phyloP scores from a whole-genome alignment of 345 rosid genomes.

The Gossypium arboreum region DNA sequence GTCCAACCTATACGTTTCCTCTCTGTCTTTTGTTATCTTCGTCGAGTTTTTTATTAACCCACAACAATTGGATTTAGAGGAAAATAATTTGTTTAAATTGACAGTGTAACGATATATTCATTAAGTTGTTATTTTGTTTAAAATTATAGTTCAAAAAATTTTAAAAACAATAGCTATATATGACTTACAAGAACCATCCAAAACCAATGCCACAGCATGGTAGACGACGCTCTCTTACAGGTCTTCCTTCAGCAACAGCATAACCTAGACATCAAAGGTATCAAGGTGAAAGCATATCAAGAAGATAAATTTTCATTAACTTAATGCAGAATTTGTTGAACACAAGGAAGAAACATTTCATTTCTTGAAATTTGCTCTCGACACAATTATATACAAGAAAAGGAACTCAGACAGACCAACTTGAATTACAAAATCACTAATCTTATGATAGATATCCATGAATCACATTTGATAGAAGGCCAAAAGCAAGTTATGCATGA shows the following conservation, averaged over 20 bases:
- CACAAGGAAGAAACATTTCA: not conserved
- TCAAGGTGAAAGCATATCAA: not conserved
- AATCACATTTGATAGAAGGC: not conserved
- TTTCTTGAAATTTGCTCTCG: not conserved
- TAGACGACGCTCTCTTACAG: slow-evolving; percentile 62
- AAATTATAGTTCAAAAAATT: not conserved
- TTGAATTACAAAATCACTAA: not conserved
- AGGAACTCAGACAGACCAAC: not conserved
- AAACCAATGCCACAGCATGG: slow-evolving; percentile 88
- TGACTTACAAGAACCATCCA: slow-evolving; percentile 88
- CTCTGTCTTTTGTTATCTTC: no score
- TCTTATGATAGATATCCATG: not conserved
- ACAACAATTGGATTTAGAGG: not conserved
- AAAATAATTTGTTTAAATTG: not conserved
- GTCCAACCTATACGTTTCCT: no score
- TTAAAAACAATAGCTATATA: not conserved
- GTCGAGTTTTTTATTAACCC: not conserved
- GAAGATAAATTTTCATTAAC: not conserved
- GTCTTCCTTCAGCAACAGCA: slow-evolving; percentile 86
- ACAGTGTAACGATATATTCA: not conserved
- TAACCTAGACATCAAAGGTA: slow-evolving; percentile 40
- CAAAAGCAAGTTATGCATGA: not conserved
- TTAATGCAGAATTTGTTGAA: not conserved
- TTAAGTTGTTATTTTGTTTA: not conserved
- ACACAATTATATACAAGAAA: not conserved